Evolutionary conservation across 2,329 filamentous ascomycete genomes (phyloP), one percentile per base, ranked within the genome.

Genomic region (Cladosporium sphaerospermum): DNA sequence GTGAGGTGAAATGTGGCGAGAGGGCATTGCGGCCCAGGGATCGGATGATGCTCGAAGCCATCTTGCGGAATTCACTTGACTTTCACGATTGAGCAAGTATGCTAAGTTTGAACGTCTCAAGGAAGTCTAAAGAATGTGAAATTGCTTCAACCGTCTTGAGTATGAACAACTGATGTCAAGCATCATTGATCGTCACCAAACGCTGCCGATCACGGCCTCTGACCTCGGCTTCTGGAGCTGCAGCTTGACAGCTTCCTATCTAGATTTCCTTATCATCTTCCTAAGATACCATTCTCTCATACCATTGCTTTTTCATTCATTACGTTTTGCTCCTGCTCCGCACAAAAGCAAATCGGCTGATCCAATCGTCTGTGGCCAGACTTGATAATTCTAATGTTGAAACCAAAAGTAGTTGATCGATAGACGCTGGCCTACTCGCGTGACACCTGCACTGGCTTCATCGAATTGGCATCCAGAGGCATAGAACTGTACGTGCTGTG

Each of bases 211-310:
- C 34, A n/a, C 14, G 4, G 5, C 16, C 13, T 40, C n/a, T 8
- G 31, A 37, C 45, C 36, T 48, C 45, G 45, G 45, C 45, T 32
- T 11, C 18, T 40, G 18, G 11, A 48, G 45, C 45, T 48, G 9
- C 19, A 48, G 36, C 45, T 47, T 34, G 23, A 19, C 13, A 45
- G 31, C 32, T 36, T 45, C 32, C 43, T 45, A 14, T 45, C 18
- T 16, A 7, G 23, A 28, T 5, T 5, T 28, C 23, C 23, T 28
- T 28, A 28, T 28, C 23, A 1, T 28, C 23, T 28, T 28, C 5
- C 7, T 11, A 11, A 28, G 2, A 19, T 23, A 18, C 40, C 9
- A 23, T 31, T 23, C 8, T 43, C 10, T 37, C 34, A 9, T 28
- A 28, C 5, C 23, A 28, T 28, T 28, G 23, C 4, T 5, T 28